Percentiles rank a stretch among this genome's conserved stretches.
phyloP scores from a whole-genome alignment of 257 asterid species.

The Solanum verrucosum region DNA sequence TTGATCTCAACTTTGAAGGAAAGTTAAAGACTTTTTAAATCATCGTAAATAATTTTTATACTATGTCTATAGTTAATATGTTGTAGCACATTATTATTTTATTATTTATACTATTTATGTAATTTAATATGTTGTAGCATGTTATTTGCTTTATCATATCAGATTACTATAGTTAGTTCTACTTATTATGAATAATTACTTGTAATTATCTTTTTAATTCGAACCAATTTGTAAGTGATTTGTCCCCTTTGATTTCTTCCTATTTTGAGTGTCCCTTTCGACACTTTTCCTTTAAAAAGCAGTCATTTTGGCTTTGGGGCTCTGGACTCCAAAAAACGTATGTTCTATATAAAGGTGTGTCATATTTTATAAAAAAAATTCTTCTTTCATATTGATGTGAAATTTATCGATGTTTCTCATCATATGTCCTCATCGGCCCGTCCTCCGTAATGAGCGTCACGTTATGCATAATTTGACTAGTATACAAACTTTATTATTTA shows the following conservation, averaged over 20 bases:
- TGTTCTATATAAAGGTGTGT: neutral
- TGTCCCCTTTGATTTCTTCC: too few species aligned
- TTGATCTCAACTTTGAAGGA: neutral
- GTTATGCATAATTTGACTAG: neutral
- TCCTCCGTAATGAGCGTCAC: neutral
- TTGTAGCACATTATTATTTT: neutral
- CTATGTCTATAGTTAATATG: neutral
- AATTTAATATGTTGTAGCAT: neutral
- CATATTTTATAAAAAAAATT: neutral
- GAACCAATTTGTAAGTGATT: neutral
- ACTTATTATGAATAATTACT: neutral
- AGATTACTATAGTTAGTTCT: neutral
- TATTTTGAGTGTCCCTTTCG: neutral
- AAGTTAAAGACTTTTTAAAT: neutral
- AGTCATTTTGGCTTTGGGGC: accelerated
- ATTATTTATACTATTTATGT: neutral
- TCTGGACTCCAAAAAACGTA: accelerated
- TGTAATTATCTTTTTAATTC: too few species aligned
- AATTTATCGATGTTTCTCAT: neutral
- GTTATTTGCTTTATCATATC: neutral
- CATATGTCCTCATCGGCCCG: neutral
- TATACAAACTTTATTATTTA: neutral
- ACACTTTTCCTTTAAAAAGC: too few species aligned
- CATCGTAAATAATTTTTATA: neutral
- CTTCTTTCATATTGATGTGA: too few species aligned